A percentile compares a stretch with the other conserved stretches of the same genome.
phyloP scores from a whole-genome alignment of 1,139 yeast genomes.

The Hemisphaericaspora xylanilytica region DNA sequence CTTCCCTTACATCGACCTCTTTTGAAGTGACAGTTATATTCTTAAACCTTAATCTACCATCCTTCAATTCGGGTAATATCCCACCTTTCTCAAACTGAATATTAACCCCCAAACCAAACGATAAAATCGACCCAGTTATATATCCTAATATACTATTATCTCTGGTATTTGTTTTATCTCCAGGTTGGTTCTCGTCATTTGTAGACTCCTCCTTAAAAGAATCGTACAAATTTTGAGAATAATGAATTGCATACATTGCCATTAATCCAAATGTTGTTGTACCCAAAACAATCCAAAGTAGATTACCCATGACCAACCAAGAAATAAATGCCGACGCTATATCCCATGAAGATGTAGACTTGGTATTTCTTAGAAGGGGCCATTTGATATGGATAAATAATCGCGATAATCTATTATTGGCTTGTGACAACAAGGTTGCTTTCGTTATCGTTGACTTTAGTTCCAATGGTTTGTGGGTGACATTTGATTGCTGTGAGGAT shows the following conservation, averaged over 20 bases:
- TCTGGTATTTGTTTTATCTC: no score
- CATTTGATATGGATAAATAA: slow-evolving; percentile 54
- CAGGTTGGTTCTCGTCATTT: no score
- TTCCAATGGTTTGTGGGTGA: background rate
- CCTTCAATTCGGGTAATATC: slow-evolving; percentile 48
- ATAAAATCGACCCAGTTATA: slow-evolving; percentile 35
- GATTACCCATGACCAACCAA: slow-evolving; percentile 53
- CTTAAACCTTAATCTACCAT: slow-evolving; percentile 61
- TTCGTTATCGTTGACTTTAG: slow-evolving; percentile 22
- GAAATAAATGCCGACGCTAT: slow-evolving; percentile 54
- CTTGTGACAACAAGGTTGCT: slow-evolving; percentile 41
- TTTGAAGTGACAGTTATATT: slow-evolving; percentile 41
- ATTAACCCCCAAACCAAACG: slow-evolving; percentile 40
- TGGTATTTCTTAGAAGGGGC: slow-evolving; percentile 51
- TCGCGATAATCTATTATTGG: slow-evolving; percentile 42
- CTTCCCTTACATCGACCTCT: slow-evolving; percentile 12
- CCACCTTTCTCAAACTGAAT: slow-evolving; percentile 37
- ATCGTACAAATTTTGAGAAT: slow-evolving; percentile 33
- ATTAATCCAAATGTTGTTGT: slow-evolving; percentile 64
- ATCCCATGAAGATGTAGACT: slow-evolving; percentile 54
- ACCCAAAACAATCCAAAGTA: slow-evolving; percentile 60
- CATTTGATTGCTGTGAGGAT: background rate
- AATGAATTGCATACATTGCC: slow-evolving; percentile 47
- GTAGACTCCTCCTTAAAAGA: slow-evolving; percentile 14
- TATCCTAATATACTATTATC: slow-evolving; percentile 33